Evolutionary conservation across 108 stramenopile genomes (phyloP), one percentile per base, ranked within the genome.

Genomic region (Nitzschia palea): DNA sequence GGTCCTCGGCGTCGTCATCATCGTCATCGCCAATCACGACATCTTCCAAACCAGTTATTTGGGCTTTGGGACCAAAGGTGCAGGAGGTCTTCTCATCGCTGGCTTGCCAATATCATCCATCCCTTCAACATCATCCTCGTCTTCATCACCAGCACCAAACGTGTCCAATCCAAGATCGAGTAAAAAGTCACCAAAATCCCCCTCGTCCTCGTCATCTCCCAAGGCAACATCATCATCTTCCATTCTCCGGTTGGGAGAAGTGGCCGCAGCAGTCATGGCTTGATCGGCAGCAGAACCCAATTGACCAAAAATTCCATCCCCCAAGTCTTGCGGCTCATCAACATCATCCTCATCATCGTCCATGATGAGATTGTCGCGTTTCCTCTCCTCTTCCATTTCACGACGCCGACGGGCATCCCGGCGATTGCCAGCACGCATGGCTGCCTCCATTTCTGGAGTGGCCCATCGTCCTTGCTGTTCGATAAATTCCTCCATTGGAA

Each of bases 401-500:
- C 86, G 73, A 32, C 81, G 69, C 35, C 87, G 86, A 4, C 88
- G 51, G 18, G 90, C 82, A 27, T 78, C 86, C 27, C 85, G 44
- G 37, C 93, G 70, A 60, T 80, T 88, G 27, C 86, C 88, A 51
- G 81, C 82, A 31, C 90, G 65, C 88, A 91, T 91, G 48, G 81
- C 86, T 1, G 93, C 93, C 73, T 91, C 90, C 55, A 83, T 77
- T 71, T 90, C 90, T 6, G 90, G 86, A 43, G 83, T 80, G 0
- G 88, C 90, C 90, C 85, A 89, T 43, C 90, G 77, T 42, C 93
- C 93, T 27, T 88, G 65, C 63, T 69, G 62, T 56, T 91, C 88
- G 65, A 91, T 90, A 42, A 88, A 91, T n/a, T 88, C 87, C 54
- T 94, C 90, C 87, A 91, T 88, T 1, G 81, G 79, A 44, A 80